Evolutionary conservation across 2,329 filamentous ascomycete species (phyloP), one percentile per base, ranked within the genome.

Genomic region (Dactylonectria estremocensis): DNA sequence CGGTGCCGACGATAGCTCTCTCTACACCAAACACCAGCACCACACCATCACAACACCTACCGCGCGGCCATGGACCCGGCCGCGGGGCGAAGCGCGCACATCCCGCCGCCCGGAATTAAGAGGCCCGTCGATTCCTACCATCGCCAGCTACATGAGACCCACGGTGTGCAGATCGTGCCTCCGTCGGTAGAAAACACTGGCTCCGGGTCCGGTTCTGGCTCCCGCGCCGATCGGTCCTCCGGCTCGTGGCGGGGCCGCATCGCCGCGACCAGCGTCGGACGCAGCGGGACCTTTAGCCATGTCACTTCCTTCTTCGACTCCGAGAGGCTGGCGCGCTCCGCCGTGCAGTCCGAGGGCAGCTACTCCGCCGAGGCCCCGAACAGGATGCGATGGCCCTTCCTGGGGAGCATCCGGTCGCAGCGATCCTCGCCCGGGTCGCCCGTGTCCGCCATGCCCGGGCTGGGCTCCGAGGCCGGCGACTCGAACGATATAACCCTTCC

Each of bases 401-500:
- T 76, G 0, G 74, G 74, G 48, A 76, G 74, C 58, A 70, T 76
- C 53, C 69, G 68, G 37, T 76, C 74, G 24, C 64, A 64, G 24
- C 60, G 67, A 40, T 72, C 72, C 5, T 57, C 71, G 1, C 64
- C 70, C 16, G 45, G 66, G 35, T 66, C 73, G 9, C 67, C 72
- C 1, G 45, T 24, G 52, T 55, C 62, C 14, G 60, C 64, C 16
- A 65, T 61, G 1, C 65, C 60, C n/a, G 40, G 24, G 9, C 58
- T 43, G 13, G 58, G 35, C 16, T 65, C 68, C 31, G 66, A 74
- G 31, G 68, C 61, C 52, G 67, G 70, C 8, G 70, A 75, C 3
- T 60, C 78, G n/a, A 61, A 75, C 45, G 74, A 79, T 9, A 72
- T 77, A 8, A 50, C 73, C 9, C 66, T 82, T 0, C 77, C 77